These are phyloP conservation scores for Pyrrhoderma noxium DNA, from an alignment of 1,284 basidiomycete species.

Conservation along the genomic window DNA sequence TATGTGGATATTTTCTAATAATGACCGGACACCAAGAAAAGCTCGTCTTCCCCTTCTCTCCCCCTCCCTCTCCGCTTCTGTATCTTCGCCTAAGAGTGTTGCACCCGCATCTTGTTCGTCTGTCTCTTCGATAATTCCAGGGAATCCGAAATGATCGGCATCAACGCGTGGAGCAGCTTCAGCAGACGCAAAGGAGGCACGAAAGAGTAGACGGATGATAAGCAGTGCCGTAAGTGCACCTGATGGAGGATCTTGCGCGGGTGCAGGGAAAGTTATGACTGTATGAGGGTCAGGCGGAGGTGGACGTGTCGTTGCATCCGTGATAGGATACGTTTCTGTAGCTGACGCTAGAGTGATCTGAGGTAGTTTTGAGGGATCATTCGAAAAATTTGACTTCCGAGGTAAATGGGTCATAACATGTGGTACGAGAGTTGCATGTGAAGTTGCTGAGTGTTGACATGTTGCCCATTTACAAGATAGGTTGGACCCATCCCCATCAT, in stretches of 20 bases:
- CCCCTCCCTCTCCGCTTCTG: conserved; percentile 52
- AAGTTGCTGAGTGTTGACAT: conserved; percentile 42
- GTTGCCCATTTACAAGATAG: conserved; percentile 58
- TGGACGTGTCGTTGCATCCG: conserved; percentile 53
- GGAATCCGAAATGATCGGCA: conserved; percentile 77
- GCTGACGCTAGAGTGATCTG: conserved; percentile 54
- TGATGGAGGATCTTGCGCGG: conserved; percentile 58
- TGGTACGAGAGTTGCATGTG: conserved; percentile 45
- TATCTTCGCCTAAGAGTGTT: conserved; percentile 24
- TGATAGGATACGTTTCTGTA: conserved; percentile 45
- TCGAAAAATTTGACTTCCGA: conserved; percentile 40
- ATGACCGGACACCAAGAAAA: conserved; percentile 51
- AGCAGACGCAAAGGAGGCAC: conserved; percentile 60
- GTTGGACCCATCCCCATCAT: conserved; percentile 24
- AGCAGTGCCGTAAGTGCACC: conserved; percentile 68
- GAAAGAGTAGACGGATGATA: conserved; percentile 67
- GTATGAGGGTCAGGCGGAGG: conserved; percentile 57
- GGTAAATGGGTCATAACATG: conserved; percentile 73
- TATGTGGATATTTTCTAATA: conserved; percentile 60
- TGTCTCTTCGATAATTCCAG: conserved; percentile 60
- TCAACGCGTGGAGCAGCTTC: conserved; percentile 68
- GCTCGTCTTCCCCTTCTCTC: conserved; percentile 60
- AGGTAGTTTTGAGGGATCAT: conserved; percentile 56
- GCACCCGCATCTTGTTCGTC: conserved; percentile 44
- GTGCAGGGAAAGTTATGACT: conserved; percentile 46